Evolutionary conservation across 768 basidiomycete species (phyloP), one percentile per base, ranked within the genome.

Genomic region (Leccinum imitatum): DNA sequence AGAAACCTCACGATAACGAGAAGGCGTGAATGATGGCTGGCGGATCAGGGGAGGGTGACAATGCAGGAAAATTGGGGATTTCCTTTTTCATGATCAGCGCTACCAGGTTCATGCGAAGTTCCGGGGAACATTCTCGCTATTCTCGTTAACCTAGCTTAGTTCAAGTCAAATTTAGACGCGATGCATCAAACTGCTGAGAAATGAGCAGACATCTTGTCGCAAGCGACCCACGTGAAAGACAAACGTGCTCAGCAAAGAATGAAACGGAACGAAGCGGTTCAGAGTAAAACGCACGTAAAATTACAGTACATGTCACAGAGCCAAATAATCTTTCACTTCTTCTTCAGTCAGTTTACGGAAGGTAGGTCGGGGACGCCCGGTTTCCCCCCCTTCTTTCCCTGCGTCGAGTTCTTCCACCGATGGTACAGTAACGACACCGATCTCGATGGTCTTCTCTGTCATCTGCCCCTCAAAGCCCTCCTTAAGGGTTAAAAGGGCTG

Each of bases 381-480:
- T 87, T 67, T 79, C 83, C 56, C 82, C 84, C 50, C 87, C 86
- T 65, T 88, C 79, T 76, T 87, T 87, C 48, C 84, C 88, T 44
- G 83, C 85, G 62, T 80, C 78, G 59, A 82, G 71, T 63, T 82
- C 79, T 51, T 82, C 82, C 21, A 75, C 69, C 13, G 89, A 90
- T 8, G 94, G 93, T 15, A 95, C 90, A 53, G 94, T 96, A 64
- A 98, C 85, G 44, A 99, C 87, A 35, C 97, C 97, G 54, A 99
- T 93, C 78, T 99, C 97, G 70, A 99, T 97, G 50, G 97, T 99
- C 80, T 97, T 95, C 78, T 98, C 97, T 30, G 96, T 98, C 96
- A 99, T 98, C 72, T 98, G 93, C n/a, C 97, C 97, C 76, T 99
- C 97, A 69, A 98, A 99, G 4, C 97, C 95, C 77, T 98, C 97